Percentiles rank a stretch among this genome's conserved stretches.
These are phyloP conservation scores for Nemania serpens DNA, from an alignment of 2,329 filamentous ascomycete genomes.

Conservation along the genomic window DNA sequence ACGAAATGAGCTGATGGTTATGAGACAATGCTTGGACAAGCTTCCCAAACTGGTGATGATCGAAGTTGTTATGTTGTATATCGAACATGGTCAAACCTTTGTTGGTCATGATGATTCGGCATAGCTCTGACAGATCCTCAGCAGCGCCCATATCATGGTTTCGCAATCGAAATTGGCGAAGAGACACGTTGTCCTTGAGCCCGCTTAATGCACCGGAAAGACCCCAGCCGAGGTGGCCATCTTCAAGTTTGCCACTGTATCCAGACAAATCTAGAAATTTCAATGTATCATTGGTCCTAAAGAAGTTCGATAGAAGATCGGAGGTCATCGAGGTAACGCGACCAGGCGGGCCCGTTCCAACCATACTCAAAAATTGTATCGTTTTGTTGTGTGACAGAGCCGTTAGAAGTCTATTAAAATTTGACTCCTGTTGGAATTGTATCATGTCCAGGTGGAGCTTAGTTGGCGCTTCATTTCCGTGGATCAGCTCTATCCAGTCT, in stretches of 20 bases:
- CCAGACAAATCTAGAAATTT: constrained; percentile 62
- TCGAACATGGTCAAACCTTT: constrained; percentile 57
- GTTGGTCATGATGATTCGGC: constrained; percentile 55
- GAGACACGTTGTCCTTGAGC: constrained; percentile 49
- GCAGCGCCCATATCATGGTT: constrained; percentile 59
- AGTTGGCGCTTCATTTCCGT: constrained; percentile 53
- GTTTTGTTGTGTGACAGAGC: constrained; percentile 56
- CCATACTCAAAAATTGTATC: constrained; percentile 58
- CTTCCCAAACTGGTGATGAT: constrained; percentile 42
- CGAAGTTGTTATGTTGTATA: constrained; percentile 60
- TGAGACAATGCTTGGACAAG: constrained; percentile 38
- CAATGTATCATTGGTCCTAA: constrained; percentile 55
- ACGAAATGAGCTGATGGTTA: constrained; percentile 41
- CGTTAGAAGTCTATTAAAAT: constrained; percentile 55
- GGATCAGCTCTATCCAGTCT: constrained; percentile 54
- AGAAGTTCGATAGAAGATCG: constrained; percentile 54
- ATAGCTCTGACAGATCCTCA: constrained; percentile 48
- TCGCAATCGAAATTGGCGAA: constrained; percentile 58
- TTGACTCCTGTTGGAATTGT: constrained; percentile 58
- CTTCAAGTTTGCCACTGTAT: constrained; percentile 61
- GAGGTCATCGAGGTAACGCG: constrained; percentile 53
- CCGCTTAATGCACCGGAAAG: constrained; percentile 57
- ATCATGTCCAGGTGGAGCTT: constrained; percentile 61
- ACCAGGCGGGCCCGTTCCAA: constrained; percentile 57
- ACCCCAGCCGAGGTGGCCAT: constrained; percentile 58